Evolutionary conservation across 441 rosid species (phyloP).

Genomic region (Populus hybrid): DNA sequence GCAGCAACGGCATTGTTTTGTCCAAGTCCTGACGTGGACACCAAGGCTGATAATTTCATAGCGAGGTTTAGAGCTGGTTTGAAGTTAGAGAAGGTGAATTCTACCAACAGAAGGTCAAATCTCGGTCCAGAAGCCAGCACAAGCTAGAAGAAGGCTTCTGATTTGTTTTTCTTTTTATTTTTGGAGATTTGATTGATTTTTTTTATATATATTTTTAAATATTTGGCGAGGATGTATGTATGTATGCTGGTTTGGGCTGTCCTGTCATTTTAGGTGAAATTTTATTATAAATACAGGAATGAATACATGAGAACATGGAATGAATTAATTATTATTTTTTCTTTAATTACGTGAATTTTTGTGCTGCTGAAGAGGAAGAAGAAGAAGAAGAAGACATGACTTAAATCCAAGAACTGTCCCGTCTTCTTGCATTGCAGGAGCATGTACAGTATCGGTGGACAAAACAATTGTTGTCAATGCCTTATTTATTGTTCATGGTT

Average conservation of each 20-base stretch:
- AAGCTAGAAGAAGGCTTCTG: slow-evolving; percentile 18
- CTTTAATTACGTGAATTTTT: no score
- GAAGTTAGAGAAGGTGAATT: slow-evolving; percentile 69
- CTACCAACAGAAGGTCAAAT: slow-evolving; percentile 56
- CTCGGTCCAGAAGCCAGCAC: slow-evolving; percentile 42
- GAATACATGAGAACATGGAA: no score
- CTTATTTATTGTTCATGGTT: no score
- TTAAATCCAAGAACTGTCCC: no score
- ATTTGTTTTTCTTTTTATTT: background rate
- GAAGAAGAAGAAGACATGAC: no score
- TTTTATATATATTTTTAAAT: background rate
- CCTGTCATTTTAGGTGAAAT: background rate
- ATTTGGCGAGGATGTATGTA: slow-evolving; percentile 13
- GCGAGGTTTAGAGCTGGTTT: slow-evolving; percentile 77
- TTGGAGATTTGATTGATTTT: background rate
- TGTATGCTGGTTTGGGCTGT: slow-evolving; percentile 3
- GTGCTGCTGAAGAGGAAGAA: no score
- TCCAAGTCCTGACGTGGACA: slow-evolving; percentile 86
- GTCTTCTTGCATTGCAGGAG: no score
- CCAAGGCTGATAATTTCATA: slow-evolving; percentile 79
- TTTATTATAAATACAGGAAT: background rate
- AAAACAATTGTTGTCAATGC: no score
- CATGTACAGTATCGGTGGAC: no score
- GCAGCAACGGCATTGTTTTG: slow-evolving; percentile 37
- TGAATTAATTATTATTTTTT: background rate